Evolutionary conservation across 2,329 filamentous ascomycete genomes (phyloP).

Genomic region (Coniochaeta sp.): DNA sequence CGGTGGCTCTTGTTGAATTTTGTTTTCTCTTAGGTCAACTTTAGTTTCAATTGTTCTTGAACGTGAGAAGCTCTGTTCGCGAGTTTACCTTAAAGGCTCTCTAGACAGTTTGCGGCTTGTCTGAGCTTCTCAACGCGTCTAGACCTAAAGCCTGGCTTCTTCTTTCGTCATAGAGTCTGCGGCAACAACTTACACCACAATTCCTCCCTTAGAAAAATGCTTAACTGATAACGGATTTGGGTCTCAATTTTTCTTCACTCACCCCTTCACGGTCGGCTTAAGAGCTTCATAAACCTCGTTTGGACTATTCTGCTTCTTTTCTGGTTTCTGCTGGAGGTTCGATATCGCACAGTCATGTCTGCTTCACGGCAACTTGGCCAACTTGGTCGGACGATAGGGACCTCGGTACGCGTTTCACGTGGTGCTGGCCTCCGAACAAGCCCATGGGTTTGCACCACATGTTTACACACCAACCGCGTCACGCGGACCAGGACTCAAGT

Average conservation of each 20-base stretch:
- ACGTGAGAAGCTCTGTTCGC: not conserved
- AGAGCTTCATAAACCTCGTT: not conserved
- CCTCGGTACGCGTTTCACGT: not conserved
- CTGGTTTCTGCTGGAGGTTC: not conserved
- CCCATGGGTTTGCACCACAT: slow-evolving; percentile 1
- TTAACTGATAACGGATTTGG: not conserved
- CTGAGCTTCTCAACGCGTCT: not conserved
- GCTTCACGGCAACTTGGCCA: slow-evolving; percentile 1
- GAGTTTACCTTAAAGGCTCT: too few relatives aligned
- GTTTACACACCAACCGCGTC: not conserved
- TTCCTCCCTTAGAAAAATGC: not conserved
- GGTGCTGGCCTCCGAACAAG: not conserved
- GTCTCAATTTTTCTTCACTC: not conserved
- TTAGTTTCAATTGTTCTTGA: too few relatives aligned
- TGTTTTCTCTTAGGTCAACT: not conserved
- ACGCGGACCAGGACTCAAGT: not conserved
- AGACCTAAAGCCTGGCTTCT: too few relatives aligned
- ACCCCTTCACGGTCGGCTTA: not conserved
- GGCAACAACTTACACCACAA: not conserved
- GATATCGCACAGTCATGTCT: not conserved
- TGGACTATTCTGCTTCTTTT: not conserved
- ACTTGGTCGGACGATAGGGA: not conserved
- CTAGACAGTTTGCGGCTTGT: too few relatives aligned
- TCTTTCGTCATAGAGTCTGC: not conserved
- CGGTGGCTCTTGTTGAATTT: not conserved